These are phyloP conservation scores for Erigeron canadensis DNA, from an alignment of 129 eudicot genomes.

Conservation along the genomic window DNA sequence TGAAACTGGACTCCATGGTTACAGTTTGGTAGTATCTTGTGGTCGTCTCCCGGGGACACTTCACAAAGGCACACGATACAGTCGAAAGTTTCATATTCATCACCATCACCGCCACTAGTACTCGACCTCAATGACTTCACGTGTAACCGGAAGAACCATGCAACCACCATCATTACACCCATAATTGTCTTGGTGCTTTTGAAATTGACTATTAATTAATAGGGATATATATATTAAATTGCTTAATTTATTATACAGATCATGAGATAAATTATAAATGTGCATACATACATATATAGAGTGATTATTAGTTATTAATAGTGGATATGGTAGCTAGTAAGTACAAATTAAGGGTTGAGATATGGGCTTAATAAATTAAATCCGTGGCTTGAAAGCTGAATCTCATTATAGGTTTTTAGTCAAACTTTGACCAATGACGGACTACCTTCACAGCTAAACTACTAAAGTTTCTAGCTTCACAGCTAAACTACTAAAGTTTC, in stretches of 20 bases:
- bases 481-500: slow-evolving; percentile 19
- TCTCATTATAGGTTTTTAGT: background rate
- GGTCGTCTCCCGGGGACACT: slow-evolving; percentile 17
- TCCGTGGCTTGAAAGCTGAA: background rate
- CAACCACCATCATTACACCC: slow-evolving; percentile 12
- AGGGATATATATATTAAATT: background rate
- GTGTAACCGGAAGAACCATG: slow-evolving; percentile 14
- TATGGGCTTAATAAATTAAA: background rate
- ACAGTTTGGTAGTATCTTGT: slow-evolving; percentile 22
- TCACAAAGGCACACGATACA: slow-evolving; percentile 33
- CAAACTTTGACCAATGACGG: slow-evolving; percentile 18
- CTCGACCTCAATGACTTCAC: slow-evolving; percentile 1
- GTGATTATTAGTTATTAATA: background rate
- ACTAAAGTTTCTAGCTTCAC: slow-evolving; percentile 19
- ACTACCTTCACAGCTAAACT: too few species aligned
- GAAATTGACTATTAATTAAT: background rate
- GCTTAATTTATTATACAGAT: background rate
- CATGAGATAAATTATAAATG: background rate
- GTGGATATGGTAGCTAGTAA: background rate
- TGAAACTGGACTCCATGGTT: slow-evolving; percentile 29
- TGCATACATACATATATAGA: background rate
- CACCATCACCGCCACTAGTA: background rate
- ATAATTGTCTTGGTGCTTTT: background rate
- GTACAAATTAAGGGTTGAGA: slow-evolving; percentile 15
- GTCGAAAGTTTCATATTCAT: background rate